Percentiles rank a stretch among this genome's conserved stretches.
Evolutionary conservation across 2,329 filamentous ascomycete species (phyloP).

Genomic region (Chrysoporthe puriensis): DNA sequence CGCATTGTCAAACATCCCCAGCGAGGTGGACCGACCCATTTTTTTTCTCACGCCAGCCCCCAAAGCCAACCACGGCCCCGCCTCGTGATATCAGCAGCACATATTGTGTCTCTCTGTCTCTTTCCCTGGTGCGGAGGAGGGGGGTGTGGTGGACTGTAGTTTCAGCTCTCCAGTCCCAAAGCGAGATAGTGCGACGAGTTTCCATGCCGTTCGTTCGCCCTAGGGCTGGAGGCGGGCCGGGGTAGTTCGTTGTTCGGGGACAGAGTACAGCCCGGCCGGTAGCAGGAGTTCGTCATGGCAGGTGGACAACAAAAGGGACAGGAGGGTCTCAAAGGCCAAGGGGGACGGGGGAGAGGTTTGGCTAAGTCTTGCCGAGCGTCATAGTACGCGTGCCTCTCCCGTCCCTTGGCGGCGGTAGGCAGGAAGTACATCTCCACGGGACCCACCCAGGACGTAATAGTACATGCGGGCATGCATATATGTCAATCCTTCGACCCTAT

Average conservation of each 20-base stretch:
- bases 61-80: background rate
- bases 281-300: no score
- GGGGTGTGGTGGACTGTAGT: background rate
- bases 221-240: background rate
- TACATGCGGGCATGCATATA: background rate
- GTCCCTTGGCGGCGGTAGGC: no score
- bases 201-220: background rate
- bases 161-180: constrained; percentile 13
- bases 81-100: background rate
- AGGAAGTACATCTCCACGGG: no score
- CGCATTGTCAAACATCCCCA: background rate
- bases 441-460: background rate
- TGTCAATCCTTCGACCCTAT: constrained; percentile 3
- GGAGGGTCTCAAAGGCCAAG: no score
- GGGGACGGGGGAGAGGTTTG: no score
- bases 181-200: background rate
- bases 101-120: background rate
- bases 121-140: background rate
- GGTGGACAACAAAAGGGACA: no score
- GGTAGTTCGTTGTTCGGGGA: no score
- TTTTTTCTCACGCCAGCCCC: background rate
- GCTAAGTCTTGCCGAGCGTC: no score
- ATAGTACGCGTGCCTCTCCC: no score
- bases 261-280: no score
- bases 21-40: background rate